Percentiles rank a stretch among this genome's conserved stretches.
These are phyloP conservation scores for Copromyces sp. DNA, from an alignment of 495 filamentous ascomycete species.

Conservation along the genomic window DNA sequence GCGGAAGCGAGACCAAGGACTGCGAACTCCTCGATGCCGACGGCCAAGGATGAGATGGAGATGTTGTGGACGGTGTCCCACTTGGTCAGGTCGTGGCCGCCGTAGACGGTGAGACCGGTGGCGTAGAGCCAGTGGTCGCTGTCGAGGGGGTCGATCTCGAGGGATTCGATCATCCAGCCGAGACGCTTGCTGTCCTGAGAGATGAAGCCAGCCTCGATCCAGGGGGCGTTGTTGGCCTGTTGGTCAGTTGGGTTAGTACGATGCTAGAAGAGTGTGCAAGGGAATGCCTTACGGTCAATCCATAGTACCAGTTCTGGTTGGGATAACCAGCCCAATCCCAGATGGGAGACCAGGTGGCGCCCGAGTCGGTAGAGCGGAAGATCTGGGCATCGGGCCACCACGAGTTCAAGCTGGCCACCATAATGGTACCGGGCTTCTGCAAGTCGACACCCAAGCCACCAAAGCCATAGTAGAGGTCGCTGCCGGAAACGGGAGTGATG, in stretches of 20 bases:
- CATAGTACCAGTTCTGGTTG: constrained; percentile 33
- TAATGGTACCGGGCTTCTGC: constrained; percentile 43
- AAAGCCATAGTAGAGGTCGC: constrained; percentile 40
- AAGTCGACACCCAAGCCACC: constrained; percentile 47
- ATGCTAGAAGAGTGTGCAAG: constrained; percentile 6
- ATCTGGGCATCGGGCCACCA: constrained; percentile 52
- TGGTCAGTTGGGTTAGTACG: constrained; percentile 14
- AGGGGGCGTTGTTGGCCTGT: constrained; percentile 33
- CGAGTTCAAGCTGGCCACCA: constrained; percentile 46
- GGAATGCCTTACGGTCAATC: constrained; percentile 27
- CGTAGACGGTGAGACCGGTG: constrained; percentile 47
- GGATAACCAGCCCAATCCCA: constrained; percentile 45
- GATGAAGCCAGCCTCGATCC: constrained; percentile 38
- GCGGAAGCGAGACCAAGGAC: constrained; percentile 42
- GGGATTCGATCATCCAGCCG: constrained; percentile 55
- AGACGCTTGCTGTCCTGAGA: constrained; percentile 39
- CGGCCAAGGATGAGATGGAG: constrained; percentile 41
- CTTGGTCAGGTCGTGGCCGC: constrained; percentile 38
- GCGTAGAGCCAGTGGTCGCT: constrained; percentile 52
- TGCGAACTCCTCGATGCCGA: constrained; percentile 50
- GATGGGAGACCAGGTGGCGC: constrained; percentile 39
- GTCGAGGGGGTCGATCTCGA: constrained; percentile 50
- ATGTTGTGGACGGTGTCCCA: constrained; percentile 44
- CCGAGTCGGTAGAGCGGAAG: constrained; percentile 44
- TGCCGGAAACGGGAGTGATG: constrained; percentile 40